Evolutionary conservation across 257 asterid genomes (phyloP).

Genomic region (Petunia axillaris): DNA sequence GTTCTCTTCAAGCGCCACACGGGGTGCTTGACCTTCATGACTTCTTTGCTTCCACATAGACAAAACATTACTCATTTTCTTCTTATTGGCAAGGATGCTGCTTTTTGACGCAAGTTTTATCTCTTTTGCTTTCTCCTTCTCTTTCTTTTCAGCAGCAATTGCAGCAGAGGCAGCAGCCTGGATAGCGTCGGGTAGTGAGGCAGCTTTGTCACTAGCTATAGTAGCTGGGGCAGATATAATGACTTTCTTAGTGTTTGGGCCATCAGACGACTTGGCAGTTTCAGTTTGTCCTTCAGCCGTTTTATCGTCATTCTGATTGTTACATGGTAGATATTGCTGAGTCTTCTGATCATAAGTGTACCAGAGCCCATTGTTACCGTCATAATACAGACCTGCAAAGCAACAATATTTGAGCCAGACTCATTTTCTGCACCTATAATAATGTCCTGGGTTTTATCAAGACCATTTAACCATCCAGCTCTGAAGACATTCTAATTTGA

Average conservation of each 20-base stretch:
- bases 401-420: not conserved
- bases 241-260: constrained; percentile 63
- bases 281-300: constrained; percentile 62
- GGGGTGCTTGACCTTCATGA: constrained; percentile 92
- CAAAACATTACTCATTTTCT: constrained; percentile 95
- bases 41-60: constrained; percentile 98
- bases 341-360: constrained; percentile 81
- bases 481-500: not conserved
- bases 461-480: not conserved
- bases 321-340: constrained; percentile 80
- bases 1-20: constrained; percentile 71
- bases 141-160: constrained; percentile 95
- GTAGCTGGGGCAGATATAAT: constrained; percentile 97
- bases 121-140: constrained; percentile 85
- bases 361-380: constrained; percentile 93
- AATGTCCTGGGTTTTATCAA: not conserved
- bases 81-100: constrained; percentile 91
- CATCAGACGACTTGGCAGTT: constrained; percentile 52
- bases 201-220: constrained; percentile 68
- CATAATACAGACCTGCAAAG: constrained; percentile 81
- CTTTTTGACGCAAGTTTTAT: constrained; percentile 88
- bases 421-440: constrained; percentile 8
- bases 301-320: constrained; percentile 67
- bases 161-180: constrained; percentile 99
- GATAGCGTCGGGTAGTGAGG: constrained; percentile 90